Evolutionary conservation across 2,329 filamentous ascomycete species (phyloP).

Genomic region (Aschersonia sp.): DNA sequence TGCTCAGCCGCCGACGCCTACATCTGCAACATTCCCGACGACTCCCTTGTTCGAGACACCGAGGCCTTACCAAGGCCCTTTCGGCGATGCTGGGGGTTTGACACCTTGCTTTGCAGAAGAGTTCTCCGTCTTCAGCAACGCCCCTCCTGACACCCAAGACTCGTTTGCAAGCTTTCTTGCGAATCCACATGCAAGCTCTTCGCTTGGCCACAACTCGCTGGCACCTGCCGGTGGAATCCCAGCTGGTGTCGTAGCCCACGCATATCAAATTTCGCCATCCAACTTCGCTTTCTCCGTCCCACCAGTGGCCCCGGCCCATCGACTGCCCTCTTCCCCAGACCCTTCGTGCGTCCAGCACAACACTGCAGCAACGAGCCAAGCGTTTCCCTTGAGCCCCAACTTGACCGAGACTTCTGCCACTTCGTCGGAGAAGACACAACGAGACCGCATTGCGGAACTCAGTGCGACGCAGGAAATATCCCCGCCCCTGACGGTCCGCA

Average conservation of each 20-base stretch:
- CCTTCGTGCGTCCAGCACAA: slow-evolving; percentile 19
- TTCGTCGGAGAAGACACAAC: slow-evolving; percentile 29
- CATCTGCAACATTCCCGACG: slow-evolving; percentile 34
- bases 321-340: slow-evolving; percentile 42
- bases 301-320: slow-evolving; percentile 41
- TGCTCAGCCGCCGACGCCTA: slow-evolving; percentile 44
- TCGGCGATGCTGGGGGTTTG: slow-evolving; percentile 36
- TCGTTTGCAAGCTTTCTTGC: slow-evolving; percentile 30
- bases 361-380: slow-evolving; percentile 13
- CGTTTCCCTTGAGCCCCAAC: slow-evolving; percentile 12
- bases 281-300: slow-evolving; percentile 34
- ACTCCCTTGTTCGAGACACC: slow-evolving; percentile 42
- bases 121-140: slow-evolving; percentile 51
- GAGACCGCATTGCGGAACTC: slow-evolving; percentile 21
- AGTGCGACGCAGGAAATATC: slow-evolving; percentile 37
- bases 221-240: slow-evolving; percentile 34
- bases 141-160: slow-evolving; percentile 31
- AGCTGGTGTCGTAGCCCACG: slow-evolving; percentile 43
- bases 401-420: slow-evolving; percentile 7
- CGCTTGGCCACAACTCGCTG: slow-evolving; percentile 30
- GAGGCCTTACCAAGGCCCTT: slow-evolving; percentile 28
- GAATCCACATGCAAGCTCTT: slow-evolving; percentile 18
- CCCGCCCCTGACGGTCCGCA: slow-evolving; percentile 42
- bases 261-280: slow-evolving; percentile 43
- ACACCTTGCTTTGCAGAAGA: slow-evolving; percentile 50